Evolutionary conservation across 163 green algal genomes (phyloP).

Genomic region (Scenedesmus sp.): DNA sequence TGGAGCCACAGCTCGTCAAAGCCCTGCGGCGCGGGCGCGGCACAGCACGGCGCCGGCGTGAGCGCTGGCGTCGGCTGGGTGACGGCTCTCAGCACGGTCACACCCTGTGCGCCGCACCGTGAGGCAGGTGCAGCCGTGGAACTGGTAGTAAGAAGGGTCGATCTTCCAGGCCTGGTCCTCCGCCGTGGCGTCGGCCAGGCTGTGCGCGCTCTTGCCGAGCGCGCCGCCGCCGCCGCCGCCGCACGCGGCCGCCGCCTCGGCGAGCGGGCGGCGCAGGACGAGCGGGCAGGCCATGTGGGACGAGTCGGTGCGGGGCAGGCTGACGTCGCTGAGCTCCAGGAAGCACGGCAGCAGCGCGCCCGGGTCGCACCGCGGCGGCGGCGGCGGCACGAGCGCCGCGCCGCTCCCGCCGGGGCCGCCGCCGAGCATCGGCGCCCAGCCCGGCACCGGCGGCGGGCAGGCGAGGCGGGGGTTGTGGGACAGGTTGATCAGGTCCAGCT

Average conservation of each 20-base stretch:
- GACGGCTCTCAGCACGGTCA: no score
- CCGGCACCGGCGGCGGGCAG: no score
- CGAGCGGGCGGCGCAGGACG: background rate
- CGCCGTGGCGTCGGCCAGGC: background rate
- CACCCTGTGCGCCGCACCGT: conserved; percentile 28
- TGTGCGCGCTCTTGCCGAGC: background rate
- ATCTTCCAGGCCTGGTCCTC: conserved; percentile 22
- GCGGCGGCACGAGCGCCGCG: no score
- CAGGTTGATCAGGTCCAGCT: background rate
- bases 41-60: no score
- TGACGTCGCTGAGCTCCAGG: conserved; percentile 1
- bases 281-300: conserved; percentile 33
- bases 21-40: no score
- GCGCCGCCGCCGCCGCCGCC: background rate
- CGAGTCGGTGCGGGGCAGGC: conserved; percentile 13
- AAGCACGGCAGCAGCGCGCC: conserved; percentile 42
- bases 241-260: conserved; percentile 12
- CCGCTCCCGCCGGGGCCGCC: background rate
- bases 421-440: background rate
- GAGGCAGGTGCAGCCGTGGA: conserved; percentile 19
- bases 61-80: no score
- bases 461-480: background rate
- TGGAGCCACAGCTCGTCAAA: no score
- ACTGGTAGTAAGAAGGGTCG: conserved; percentile 34
- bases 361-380: background rate